phyloP scores from a whole-genome alignment of 305 asterid species.

The Fraxinus floribunda region DNA sequence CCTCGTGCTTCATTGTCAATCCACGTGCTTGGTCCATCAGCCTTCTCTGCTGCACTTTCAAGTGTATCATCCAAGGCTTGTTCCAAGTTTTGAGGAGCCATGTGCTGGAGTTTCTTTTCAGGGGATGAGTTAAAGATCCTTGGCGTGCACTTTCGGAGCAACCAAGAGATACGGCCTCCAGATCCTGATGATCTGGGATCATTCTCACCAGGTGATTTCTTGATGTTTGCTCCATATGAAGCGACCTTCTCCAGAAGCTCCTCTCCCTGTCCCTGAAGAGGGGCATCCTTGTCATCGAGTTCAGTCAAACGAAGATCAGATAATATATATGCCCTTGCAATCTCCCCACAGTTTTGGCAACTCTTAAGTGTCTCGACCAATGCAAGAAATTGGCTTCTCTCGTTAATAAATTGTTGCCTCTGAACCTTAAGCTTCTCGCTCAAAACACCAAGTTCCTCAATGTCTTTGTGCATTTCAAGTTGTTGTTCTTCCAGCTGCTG shows the following conservation, averaged over 20 bases:
- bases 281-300: slow-evolving; percentile 38
- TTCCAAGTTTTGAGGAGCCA: slow-evolving; percentile 45
- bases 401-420: slow-evolving; percentile 54
- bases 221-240: slow-evolving; percentile 31
- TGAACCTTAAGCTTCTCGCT: slow-evolving; percentile 66
- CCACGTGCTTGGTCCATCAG: slow-evolving; percentile 35
- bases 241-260: slow-evolving; percentile 56
- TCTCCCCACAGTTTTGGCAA: slow-evolving; percentile 66
- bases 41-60: slow-evolving; percentile 30
- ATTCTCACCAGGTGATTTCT: slow-evolving; percentile 37
- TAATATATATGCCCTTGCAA: slow-evolving; percentile 44
- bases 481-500: slow-evolving; percentile 65
- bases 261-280: slow-evolving; percentile 47
- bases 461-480: slow-evolving; percentile 75
- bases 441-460: slow-evolving; percentile 61
- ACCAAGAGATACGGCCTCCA: slow-evolving; percentile 61
- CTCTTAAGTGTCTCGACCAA: slow-evolving; percentile 52
- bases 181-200: slow-evolving; percentile 45
- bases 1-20: slow-evolving; percentile 26
- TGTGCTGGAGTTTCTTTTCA: slow-evolving; percentile 25
- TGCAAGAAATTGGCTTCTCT: slow-evolving; percentile 54
- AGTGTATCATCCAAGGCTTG: slow-evolving; percentile 37
- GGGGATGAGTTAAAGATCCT: slow-evolving; percentile 49
- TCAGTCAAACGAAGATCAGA: slow-evolving; percentile 52
- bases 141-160: slow-evolving; percentile 69